phyloP scores from a whole-genome alignment of 495 filamentous ascomycete species.

The Penicillium steckii region DNA sequence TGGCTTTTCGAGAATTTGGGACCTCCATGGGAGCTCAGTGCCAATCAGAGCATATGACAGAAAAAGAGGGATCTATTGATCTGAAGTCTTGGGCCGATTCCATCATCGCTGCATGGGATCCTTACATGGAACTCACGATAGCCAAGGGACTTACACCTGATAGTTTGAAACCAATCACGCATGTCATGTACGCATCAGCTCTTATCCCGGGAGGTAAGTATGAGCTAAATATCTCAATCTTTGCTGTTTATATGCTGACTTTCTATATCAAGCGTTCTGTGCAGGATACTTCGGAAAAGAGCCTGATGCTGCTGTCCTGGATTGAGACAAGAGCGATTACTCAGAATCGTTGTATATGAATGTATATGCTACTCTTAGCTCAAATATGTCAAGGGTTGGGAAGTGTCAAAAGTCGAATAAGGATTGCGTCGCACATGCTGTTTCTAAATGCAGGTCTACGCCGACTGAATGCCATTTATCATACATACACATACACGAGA shows the following conservation, averaged over 20 bases:
- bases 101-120: constrained; percentile 55
- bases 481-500: constrained; percentile 1
- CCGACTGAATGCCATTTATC: constrained; percentile 13
- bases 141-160: constrained; percentile 35
- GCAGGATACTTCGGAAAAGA: constrained; percentile 40
- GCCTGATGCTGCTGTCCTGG: constrained; percentile 5
- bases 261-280: constrained; percentile 31
- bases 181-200: constrained; percentile 66
- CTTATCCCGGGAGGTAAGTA: constrained; percentile 61
- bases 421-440: background rate
- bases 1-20: constrained; percentile 67
- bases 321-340: background rate
- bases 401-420: no score
- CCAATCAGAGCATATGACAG: constrained; percentile 34
- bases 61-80: constrained; percentile 43
- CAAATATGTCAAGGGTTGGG: background rate
- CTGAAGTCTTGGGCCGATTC: constrained; percentile 39
- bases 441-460: background rate
- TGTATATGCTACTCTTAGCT: no score
- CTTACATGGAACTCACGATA: constrained; percentile 38
- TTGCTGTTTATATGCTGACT: background rate
- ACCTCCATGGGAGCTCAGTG: constrained; percentile 57
- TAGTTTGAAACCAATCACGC: constrained; percentile 57
- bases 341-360: no score
- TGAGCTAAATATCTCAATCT: background rate